Conservation (phyloP, 371 early-diverging fungal genomes). For the Haplosporangium sp. region DNA sequence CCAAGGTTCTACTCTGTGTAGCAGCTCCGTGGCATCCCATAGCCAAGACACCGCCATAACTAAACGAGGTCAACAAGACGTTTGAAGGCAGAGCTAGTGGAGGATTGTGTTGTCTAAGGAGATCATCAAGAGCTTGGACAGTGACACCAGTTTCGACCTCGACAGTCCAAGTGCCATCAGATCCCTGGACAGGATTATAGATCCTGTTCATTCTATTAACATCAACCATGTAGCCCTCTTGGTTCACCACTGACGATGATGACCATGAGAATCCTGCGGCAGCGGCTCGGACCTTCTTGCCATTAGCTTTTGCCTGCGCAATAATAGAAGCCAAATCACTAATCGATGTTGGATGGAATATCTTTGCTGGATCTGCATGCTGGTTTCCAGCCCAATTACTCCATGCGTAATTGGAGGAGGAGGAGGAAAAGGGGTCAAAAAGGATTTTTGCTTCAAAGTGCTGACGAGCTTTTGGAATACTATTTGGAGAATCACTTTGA, state of each 20-base stretch:
- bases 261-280: conserved; percentile 45
- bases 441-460: neutral
- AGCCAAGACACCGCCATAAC: conserved; percentile 32
- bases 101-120: conserved; percentile 28
- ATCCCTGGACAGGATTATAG: neutral
- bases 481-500: too few relatives aligned
- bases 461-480: neutral
- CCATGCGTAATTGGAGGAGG: neutral
- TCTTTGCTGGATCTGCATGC: conserved; percentile 20
- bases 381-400: conserved; percentile 45
- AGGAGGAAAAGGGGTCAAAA: neutral
- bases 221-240: conserved; percentile 28
- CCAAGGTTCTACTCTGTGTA: conserved; percentile 27
- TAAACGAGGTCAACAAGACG: conserved; percentile 24
- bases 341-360: conserved; percentile 30
- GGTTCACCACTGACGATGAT: conserved; percentile 10
- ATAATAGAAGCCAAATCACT: conserved; percentile 33
- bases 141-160: conserved; percentile 19
- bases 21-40: conserved; percentile 50
- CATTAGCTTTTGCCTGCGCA: conserved; percentile 13
- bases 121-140: conserved; percentile 27
- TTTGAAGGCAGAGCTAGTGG: conserved; percentile 44
- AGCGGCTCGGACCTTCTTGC: conserved; percentile 38
- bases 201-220: conserved; percentile 24
- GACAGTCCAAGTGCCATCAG: conserved; percentile 9